Conservation (phyloP, 1,139 yeast genomes). For the Blastobotrys ciferrii region DNA sequence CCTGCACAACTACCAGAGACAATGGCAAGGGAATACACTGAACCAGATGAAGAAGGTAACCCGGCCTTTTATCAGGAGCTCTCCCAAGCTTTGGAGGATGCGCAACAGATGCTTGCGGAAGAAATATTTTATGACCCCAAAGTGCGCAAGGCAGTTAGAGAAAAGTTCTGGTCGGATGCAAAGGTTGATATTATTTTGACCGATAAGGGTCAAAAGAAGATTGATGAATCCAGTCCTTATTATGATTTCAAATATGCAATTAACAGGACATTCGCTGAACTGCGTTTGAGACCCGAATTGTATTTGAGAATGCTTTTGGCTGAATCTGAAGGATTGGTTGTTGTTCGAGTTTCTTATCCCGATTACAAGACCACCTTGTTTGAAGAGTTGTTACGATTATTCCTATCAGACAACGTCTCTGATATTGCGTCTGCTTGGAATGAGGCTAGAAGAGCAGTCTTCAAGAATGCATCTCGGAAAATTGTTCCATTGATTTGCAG, state of each 20-base stretch:
- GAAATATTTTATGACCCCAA: slow-evolving; percentile 81
- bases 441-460: slow-evolving; percentile 62
- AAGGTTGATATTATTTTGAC: slow-evolving; percentile 74
- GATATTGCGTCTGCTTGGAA: slow-evolving; percentile 85
- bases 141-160: slow-evolving; percentile 72
- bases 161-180: slow-evolving; percentile 64
- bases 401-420: slow-evolving; percentile 80
- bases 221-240: slow-evolving; percentile 77
- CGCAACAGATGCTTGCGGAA: slow-evolving; percentile 72
- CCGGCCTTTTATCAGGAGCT: slow-evolving; percentile 54
- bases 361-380: slow-evolving; percentile 45
- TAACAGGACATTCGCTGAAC: slow-evolving; percentile 72
- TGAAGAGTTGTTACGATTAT: slow-evolving; percentile 52
- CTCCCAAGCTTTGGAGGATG: slow-evolving; percentile 67
- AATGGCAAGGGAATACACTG: slow-evolving; percentile 53
- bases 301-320: slow-evolving; percentile 91
- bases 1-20: slow-evolving; percentile 63
- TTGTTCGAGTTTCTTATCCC: slow-evolving; percentile 44
- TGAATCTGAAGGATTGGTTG: slow-evolving; percentile 61
- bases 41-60: slow-evolving; percentile 28
- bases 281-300: slow-evolving; percentile 72
- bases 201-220: slow-evolving; percentile 80
- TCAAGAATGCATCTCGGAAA: slow-evolving; percentile 65
- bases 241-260: slow-evolving; percentile 90
- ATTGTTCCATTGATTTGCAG: slow-evolving; percentile 66